Percentiles rank a stretch among this genome's conserved stretches.
These are phyloP conservation scores for Phyllosticta citriasiana DNA, from an alignment of 2,329 filamentous ascomycete genomes.

Conservation along the genomic window DNA sequence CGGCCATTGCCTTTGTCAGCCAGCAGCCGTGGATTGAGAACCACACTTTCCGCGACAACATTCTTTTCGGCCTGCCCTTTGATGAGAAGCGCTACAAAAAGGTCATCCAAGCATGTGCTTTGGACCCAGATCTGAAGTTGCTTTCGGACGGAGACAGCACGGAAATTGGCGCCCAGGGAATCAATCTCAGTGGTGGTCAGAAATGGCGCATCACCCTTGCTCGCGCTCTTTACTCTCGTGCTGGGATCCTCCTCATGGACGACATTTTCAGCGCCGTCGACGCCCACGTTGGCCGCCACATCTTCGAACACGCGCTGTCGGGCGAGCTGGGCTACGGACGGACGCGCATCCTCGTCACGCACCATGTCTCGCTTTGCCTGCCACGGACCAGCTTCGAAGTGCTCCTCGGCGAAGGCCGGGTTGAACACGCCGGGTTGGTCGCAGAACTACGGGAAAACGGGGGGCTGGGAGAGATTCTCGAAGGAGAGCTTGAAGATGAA, in stretches of 20 bases:
- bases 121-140: constrained; percentile 67
- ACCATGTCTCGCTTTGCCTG: constrained; percentile 64
- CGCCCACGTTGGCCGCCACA: constrained; percentile 52
- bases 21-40: constrained; percentile 66
- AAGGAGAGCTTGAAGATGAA: constrained; percentile 36
- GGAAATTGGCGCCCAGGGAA: constrained; percentile 74
- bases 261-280: constrained; percentile 74
- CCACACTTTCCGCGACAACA: constrained; percentile 66
- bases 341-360: constrained; percentile 71
- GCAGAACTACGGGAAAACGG: constrained; percentile 43
- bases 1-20: constrained; percentile 62
- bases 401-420: constrained; percentile 58
- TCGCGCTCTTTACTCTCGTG: constrained; percentile 57
- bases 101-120: constrained; percentile 61
- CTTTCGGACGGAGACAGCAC: constrained; percentile 68
- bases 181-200: constrained; percentile 76
- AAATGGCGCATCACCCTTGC: constrained; percentile 15
- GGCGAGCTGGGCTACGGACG: constrained; percentile 59
- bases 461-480: constrained; percentile 33
- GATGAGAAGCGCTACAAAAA: constrained; percentile 59
- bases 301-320: constrained; percentile 66
- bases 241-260: constrained; percentile 66
- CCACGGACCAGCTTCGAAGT: constrained; percentile 64
- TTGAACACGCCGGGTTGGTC: constrained; percentile 54
- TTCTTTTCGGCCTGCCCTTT: constrained; percentile 64